Evolutionary conservation across 768 basidiomycete genomes (phyloP).

Genomic region (Hydnomerulius pinastri): DNA sequence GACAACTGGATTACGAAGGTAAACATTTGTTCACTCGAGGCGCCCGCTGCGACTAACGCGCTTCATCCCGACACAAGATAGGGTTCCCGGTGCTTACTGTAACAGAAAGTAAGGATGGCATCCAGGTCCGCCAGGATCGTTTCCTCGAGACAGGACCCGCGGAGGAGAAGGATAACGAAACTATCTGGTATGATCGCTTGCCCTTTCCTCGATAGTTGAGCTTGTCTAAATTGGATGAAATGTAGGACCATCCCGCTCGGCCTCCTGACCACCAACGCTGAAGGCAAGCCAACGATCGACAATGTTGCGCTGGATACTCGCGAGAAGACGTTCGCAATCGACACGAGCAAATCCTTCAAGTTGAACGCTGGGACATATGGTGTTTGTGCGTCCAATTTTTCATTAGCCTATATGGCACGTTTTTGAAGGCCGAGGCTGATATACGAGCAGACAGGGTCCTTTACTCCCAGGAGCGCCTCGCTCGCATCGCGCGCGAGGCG

Average conservation of each 20-base stretch:
- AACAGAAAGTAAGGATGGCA: constrained; percentile 68
- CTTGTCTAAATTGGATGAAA: not conserved
- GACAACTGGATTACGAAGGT: constrained; percentile 89
- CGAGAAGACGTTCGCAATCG: constrained; percentile 67
- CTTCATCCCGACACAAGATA: constrained; percentile 34
- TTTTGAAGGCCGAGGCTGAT: constrained; percentile 6
- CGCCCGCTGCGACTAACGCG: not conserved
- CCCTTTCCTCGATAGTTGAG: not conserved
- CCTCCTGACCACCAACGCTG: constrained; percentile 60
- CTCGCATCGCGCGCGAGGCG: constrained; percentile 78
- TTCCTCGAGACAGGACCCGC: constrained; percentile 86
- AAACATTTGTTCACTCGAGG: no score
- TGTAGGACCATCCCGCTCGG: constrained; percentile 80
- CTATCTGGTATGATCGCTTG: constrained; percentile 62
- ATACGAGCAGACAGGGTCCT: constrained; percentile 68
- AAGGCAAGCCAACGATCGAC: constrained; percentile 61
- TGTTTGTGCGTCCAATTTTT: constrained; percentile 63
- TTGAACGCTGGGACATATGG: constrained; percentile 88
- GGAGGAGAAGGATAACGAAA: constrained; percentile 81
- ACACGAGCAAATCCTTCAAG: constrained; percentile 81
- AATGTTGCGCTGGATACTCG: constrained; percentile 64
- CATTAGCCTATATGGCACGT: not conserved
- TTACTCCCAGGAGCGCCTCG: constrained; percentile 79
- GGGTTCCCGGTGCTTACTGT: constrained; percentile 93
- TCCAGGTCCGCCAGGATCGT: constrained; percentile 85